These are phyloP conservation scores for Tolypocladium sp. DNA, from an alignment of 2,329 filamentous ascomycete species.

Conservation along the genomic window DNA sequence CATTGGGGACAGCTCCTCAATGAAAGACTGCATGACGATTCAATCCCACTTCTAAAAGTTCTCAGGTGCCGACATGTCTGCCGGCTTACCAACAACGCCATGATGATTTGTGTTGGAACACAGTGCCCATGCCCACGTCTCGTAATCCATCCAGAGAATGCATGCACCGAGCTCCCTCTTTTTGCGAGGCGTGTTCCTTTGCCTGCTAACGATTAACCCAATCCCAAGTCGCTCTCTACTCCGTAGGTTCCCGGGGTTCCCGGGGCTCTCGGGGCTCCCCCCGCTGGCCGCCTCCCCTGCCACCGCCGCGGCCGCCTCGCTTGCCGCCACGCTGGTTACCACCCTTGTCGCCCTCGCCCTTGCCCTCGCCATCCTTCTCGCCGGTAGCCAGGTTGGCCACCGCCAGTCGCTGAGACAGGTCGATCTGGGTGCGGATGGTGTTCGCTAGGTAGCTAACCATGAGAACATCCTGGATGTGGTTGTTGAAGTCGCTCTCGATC, in stretches of 20 bases:
- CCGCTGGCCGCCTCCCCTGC: conserved; percentile 41
- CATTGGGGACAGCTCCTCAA: neutral
- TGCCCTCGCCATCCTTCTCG: conserved; percentile 41
- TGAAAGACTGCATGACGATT: conserved; percentile 16
- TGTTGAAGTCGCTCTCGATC: conserved; percentile 98
- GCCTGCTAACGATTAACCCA: neutral
- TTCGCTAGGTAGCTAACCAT: conserved; percentile 98
- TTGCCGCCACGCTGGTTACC: conserved; percentile 40
- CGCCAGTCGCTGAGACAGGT: conserved; percentile 88
- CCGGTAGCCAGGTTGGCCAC: conserved; percentile 54
- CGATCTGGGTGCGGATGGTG: conserved; percentile 97
- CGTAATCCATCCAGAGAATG: conserved; percentile 11
- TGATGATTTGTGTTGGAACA: conserved; percentile 23
- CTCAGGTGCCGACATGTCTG: conserved; percentile 18
- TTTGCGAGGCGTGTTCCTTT: neutral
- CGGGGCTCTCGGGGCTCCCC: conserved; percentile 36
- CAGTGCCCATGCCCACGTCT: conserved; percentile 19
- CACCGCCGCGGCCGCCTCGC: conserved; percentile 41
- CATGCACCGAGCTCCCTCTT: conserved; percentile 4
- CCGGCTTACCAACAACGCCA: conserved; percentile 28
- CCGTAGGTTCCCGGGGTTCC: conserved; percentile 22
- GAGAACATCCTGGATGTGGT: conserved; percentile 97
- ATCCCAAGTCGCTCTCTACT: conserved; percentile 15
- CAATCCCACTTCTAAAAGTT: conserved; percentile 23
- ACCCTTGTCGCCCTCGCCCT: conserved; percentile 32